Conservation (phyloP, 1,284 basidiomycete genomes). For the Apiotrichum montevideense region DNA sequence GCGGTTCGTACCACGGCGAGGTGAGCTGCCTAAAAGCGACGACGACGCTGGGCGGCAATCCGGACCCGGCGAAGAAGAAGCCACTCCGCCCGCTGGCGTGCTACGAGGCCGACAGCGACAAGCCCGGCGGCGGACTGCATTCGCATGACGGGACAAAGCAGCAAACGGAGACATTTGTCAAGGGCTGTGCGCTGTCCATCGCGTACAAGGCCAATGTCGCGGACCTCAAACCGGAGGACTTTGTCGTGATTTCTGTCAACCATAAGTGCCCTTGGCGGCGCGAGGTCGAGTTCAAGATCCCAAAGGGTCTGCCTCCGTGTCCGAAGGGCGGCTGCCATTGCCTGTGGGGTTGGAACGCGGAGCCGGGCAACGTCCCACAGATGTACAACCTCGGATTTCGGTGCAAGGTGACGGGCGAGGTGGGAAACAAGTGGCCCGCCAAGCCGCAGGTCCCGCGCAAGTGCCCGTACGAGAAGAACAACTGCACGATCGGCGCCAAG, state of each 20-base stretch:
- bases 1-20: conserved; percentile 34
- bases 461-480: conserved; percentile 27
- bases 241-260: conserved; percentile 64
- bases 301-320: conserved; percentile 54
- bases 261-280: conserved; percentile 64
- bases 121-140: neutral
- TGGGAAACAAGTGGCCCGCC: conserved; percentile 48
- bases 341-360: conserved; percentile 56
- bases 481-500: conserved; percentile 33
- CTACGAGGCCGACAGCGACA: neutral
- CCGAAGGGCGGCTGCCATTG: too few relatives aligned
- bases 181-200: conserved; percentile 45
- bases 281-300: conserved; percentile 58
- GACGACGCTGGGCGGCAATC: conserved; percentile 16
- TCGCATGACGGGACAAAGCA: neutral
- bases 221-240: conserved; percentile 58
- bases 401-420: conserved; percentile 56
- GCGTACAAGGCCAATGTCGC: conserved; percentile 58
- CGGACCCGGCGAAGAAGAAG: neutral
- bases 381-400: conserved; percentile 55
- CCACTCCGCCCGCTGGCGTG: neutral
- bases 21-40: conserved; percentile 34
- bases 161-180: neutral
- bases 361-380: conserved; percentile 52
- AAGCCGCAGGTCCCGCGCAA: conserved; percentile 44